These are phyloP conservation scores for Lenzites betulinus DNA, from an alignment of 768 basidiomycete species.

Conservation along the genomic window DNA sequence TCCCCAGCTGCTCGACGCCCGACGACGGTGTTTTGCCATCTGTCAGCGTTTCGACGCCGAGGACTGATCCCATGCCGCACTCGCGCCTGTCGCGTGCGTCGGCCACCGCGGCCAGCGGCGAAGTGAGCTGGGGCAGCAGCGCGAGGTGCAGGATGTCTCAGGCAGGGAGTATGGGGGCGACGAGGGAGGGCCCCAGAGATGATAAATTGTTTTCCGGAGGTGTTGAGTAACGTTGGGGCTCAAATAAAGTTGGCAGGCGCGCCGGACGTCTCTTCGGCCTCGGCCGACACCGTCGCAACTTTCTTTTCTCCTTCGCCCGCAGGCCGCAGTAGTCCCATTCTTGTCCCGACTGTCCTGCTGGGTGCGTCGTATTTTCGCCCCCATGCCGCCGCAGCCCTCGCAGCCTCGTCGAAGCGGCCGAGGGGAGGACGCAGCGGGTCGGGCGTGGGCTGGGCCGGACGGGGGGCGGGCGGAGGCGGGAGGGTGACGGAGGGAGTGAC, in stretches of 20 bases:
- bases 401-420: no score
- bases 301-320: no score
- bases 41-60: conserved; percentile 17
- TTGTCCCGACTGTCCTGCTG: background rate
- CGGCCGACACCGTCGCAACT: no score
- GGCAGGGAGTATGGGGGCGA: background rate
- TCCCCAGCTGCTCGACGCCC: conserved; percentile 10
- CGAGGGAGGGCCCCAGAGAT: background rate
- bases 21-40: conserved; percentile 13
- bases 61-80: background rate
- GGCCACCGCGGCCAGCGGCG: no score
- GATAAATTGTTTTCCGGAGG: background rate
- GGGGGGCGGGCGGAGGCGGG: background rate
- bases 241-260: conserved; percentile 2
- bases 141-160: background rate
- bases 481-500: conserved; percentile 15
- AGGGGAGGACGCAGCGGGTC: background rate
- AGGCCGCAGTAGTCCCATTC: no score
- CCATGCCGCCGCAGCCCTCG: no score
- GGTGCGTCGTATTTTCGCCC: no score
- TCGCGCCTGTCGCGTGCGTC: no score
- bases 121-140: no score
- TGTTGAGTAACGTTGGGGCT: background rate
- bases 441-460: conserved; percentile 3
- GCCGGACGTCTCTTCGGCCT: no score